phyloP scores from a whole-genome alignment of 1,284 basidiomycete species.

The Microbotryum lychnidis-dioicae region DNA sequence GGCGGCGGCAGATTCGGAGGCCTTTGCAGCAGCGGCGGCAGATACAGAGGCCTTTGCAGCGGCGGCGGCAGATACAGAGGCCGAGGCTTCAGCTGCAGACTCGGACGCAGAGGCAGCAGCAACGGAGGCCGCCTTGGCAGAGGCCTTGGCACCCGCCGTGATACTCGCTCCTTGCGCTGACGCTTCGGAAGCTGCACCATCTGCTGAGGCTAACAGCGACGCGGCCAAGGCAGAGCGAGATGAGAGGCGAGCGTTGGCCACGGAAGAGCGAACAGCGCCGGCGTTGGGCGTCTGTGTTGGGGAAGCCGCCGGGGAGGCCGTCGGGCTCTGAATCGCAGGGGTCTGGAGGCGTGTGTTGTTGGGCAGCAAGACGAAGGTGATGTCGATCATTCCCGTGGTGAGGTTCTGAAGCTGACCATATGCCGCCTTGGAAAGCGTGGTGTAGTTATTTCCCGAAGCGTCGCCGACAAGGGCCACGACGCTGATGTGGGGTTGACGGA shows the following conservation, averaged over 20 bases:
- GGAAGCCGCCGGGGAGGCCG: neutral
- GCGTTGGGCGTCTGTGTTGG: neutral
- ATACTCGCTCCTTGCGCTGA: too few species aligned
- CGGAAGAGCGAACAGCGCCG: neutral
- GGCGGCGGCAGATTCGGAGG: too few species aligned
- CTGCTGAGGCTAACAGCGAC: neutral
- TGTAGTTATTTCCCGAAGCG: conserved; percentile 9
- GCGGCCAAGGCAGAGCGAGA: neutral
- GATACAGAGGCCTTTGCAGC: too few species aligned
- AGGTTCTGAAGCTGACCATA: conserved; percentile 8
- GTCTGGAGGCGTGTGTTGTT: neutral
- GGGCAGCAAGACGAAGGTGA: neutral
- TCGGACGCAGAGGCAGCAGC: neutral
- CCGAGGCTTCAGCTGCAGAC: neutral
- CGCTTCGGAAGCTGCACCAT: neutral
- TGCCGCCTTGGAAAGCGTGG: conserved; percentile 12
- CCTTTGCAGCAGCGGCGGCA: too few species aligned
- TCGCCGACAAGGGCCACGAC: conserved; percentile 11
- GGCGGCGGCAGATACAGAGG: too few species aligned
- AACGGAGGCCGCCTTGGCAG: too few species aligned
- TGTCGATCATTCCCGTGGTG: conserved; percentile 10
- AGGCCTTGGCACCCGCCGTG: too few species aligned
- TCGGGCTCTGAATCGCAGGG: neutral
- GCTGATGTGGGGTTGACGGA: neutral
- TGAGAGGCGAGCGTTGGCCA: neutral